Percentiles rank a stretch among this genome's conserved stretches.
Evolutionary conservation across 768 basidiomycete species (phyloP).

Genomic region (Auricularia sp.): DNA sequence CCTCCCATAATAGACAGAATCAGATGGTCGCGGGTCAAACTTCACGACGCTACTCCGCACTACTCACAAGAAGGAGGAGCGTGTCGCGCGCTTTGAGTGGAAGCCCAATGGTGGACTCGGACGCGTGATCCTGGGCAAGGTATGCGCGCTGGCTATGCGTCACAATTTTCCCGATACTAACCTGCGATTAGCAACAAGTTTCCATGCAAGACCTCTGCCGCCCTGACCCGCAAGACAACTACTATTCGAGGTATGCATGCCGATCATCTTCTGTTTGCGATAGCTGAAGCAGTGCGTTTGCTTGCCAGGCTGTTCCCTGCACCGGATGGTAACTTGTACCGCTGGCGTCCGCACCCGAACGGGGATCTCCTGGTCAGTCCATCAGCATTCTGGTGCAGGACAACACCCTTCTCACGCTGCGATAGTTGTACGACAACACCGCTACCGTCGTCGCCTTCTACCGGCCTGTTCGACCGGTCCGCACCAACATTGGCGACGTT

Average conservation of each 20-base stretch:
- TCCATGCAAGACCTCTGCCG: slow-evolving; percentile 79
- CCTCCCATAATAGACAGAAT: slow-evolving; percentile 42
- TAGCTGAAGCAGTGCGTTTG: slow-evolving; percentile 22
- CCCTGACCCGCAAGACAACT: slow-evolving; percentile 46
- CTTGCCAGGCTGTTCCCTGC: slow-evolving; percentile 65
- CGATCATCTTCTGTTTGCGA: no score
- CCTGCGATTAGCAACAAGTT: slow-evolving; percentile 46
- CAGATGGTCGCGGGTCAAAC: slow-evolving; percentile 51
- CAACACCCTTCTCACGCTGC: neutral
- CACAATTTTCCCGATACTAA: slow-evolving; percentile 6
- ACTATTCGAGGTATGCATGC: slow-evolving; percentile 30
- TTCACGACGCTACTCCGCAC: slow-evolving; percentile 64
- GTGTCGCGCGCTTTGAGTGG: slow-evolving; percentile 84
- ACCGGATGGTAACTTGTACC: slow-evolving; percentile 71
- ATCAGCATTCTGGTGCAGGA: neutral
- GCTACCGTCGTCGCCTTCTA: slow-evolving; percentile 53
- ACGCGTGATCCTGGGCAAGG: slow-evolving; percentile 79
- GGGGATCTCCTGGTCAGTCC: slow-evolving; percentile 30
- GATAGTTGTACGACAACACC: slow-evolving; percentile 7
- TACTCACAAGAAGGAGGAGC: slow-evolving; percentile 61
- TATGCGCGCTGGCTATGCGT: slow-evolving; percentile 19
- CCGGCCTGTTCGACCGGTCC: slow-evolving; percentile 64
- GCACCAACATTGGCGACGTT: slow-evolving; percentile 80
- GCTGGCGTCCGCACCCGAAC: slow-evolving; percentile 68
- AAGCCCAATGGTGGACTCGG: slow-evolving; percentile 72